Percentiles rank a stretch among this genome's conserved stretches.
These are phyloP conservation scores for Phytopythium vexans DNA, from an alignment of 352 stramenopile genomes.

Conservation along the genomic window DNA sequence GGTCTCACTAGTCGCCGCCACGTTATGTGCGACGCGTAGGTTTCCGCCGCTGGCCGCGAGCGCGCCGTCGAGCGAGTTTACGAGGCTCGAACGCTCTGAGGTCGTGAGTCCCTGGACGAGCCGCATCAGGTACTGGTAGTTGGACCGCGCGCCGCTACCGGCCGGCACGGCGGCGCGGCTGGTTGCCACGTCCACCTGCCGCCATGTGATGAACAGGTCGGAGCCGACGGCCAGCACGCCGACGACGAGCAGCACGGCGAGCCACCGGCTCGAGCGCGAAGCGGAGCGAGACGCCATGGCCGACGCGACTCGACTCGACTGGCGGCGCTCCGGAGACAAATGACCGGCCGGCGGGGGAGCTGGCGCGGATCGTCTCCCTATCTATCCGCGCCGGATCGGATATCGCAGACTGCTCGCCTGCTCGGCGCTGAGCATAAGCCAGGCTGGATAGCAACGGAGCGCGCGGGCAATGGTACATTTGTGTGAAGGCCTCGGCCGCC, in stretches of 20 bases:
- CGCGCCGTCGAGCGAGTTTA: not conserved
- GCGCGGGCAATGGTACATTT: no score
- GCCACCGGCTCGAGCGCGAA: conserved; percentile 20
- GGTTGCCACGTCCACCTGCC: conserved; percentile 9
- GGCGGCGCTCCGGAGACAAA: not conserved
- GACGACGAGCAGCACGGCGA: conserved; percentile 17
- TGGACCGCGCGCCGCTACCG: not conserved
- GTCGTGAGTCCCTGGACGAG: conserved; percentile 1
- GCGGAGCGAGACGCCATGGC: conserved; percentile 14
- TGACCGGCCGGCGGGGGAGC: no score
- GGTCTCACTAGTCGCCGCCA: no score
- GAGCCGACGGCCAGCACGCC: conserved; percentile 27
- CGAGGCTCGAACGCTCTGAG: conserved; percentile 4
- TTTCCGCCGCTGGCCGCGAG: not conserved
- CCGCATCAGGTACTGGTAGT: conserved; percentile 5
- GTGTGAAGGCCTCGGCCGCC: no score
- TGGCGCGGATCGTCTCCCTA: no score
- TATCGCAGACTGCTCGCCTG: no score
- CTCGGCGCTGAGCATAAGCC: no score
- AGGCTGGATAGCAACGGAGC: no score
- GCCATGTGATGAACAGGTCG: conserved; percentile 31
- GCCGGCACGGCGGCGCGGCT: conserved; percentile 2
- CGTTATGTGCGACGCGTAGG: not conserved
- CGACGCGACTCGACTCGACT: not conserved
- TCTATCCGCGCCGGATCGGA: no score